Conservation (phyloP, 2,329 filamentous ascomycete genomes). For the Neonectria magnoliae region DNA sequence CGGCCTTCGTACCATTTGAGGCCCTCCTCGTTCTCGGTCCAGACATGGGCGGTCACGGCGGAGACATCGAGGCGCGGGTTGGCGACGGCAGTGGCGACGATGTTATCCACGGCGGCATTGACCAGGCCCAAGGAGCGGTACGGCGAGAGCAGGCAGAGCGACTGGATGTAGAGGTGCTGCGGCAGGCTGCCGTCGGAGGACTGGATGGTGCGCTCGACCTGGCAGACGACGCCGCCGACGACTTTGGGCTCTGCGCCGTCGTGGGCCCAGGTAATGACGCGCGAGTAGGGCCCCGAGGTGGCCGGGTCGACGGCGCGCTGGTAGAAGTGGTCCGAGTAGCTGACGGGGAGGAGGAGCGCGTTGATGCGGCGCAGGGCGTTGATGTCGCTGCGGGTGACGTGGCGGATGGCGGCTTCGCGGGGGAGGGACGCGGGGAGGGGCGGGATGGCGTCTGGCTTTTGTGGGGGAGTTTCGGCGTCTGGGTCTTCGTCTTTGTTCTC, state of each 20-base stretch:
- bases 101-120: slow-evolving; percentile 64
- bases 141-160: slow-evolving; percentile 69
- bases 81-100: slow-evolving; percentile 53
- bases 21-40: slow-evolving; percentile 72
- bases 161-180: slow-evolving; percentile 71
- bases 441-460: slow-evolving; percentile 31
- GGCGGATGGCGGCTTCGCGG: slow-evolving; percentile 63
- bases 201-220: slow-evolving; percentile 59
- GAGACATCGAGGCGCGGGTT: slow-evolving; percentile 51
- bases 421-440: slow-evolving; percentile 50
- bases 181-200: slow-evolving; percentile 27
- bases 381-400: slow-evolving; percentile 62
- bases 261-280: slow-evolving; percentile 68
- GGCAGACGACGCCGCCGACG: slow-evolving; percentile 70
- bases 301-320: slow-evolving; percentile 60
- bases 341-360: slow-evolving; percentile 70
- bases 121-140: slow-evolving; percentile 70
- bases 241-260: slow-evolving; percentile 57
- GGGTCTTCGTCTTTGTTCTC: slow-evolving; percentile 40
- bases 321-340: slow-evolving; percentile 74
- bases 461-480: slow-evolving; percentile 11
- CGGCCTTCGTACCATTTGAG: slow-evolving; percentile 69
- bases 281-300: slow-evolving; percentile 64
- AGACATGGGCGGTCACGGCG: slow-evolving; percentile 71
- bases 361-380: slow-evolving; percentile 71